Evolutionary conservation across 768 basidiomycete species (phyloP), one percentile per base, ranked within the genome.

Genomic region (Leccinum obscurum): DNA sequence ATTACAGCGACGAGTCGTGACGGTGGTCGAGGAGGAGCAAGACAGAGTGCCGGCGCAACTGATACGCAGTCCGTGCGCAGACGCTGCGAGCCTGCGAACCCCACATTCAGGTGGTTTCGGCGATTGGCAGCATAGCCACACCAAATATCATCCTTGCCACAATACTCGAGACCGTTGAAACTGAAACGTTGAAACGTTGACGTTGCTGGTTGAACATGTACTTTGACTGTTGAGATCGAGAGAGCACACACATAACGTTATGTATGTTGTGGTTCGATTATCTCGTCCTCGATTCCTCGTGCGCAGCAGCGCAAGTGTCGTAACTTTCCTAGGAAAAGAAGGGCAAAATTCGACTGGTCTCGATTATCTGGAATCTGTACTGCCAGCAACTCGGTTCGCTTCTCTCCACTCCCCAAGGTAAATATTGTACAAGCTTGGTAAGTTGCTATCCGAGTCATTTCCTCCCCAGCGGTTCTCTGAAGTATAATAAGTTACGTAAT

Each of bases 71-170:
- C 52, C 3, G 54, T 56, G 57, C 59, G 58, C 63, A 59, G 57
- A 35, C 1, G 56, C 56, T 49, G 41, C 56, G 49, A 53, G 24
- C 20, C 41, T 49, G 41, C 56, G 49, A 53, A 28, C 20, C 41
- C 41, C 41, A 44, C 10, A 60, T 68, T 68, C 59, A 56, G 54
- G 62, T 53, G 34, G 30, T 67, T 64, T 22, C 49, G 55, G 59
- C 26, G 58, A 59, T 34, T 54, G 70, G 60, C 60, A 60, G 57
- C 68, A 72, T 53, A 70, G 69, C 69, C 69, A 70, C 53, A 52
- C 30, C 2, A 52, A 15, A 24, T 20, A 20, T 30, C 28, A 30
- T 24, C 44, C 44, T 22, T 46, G n/a, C 44, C 20, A n/a, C 44
- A 22, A 5, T 34, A 11, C 11, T 11, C 11, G 11, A 34, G 11